Conservation (phyloP, 345 rosid species). For the Populus pruinosa region DNA sequence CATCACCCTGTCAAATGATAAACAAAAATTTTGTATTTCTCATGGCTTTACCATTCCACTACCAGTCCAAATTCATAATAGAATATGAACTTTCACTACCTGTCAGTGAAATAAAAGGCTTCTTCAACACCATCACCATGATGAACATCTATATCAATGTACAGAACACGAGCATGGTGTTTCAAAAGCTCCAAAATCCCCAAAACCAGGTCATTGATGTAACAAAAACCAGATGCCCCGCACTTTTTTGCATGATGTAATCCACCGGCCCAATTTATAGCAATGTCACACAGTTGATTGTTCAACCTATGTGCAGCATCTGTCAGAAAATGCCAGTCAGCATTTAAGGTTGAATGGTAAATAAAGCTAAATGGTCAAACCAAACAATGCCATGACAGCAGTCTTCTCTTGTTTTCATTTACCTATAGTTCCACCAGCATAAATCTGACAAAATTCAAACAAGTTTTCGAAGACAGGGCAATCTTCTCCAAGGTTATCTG, state of each 20-base stretch:
- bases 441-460: slow-evolving; percentile 96
- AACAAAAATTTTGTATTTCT: background rate
- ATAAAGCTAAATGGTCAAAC: background rate
- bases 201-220: slow-evolving; percentile 91
- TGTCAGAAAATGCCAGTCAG: slow-evolving; percentile 21
- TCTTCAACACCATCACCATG: slow-evolving; percentile 99
- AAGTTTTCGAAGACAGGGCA: slow-evolving; percentile 95
- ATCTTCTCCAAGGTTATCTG: slow-evolving; percentile 96
- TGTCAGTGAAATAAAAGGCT: slow-evolving; percentile 95
- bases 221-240: slow-evolving; percentile 97
- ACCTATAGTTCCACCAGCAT: slow-evolving; percentile 98
- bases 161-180: slow-evolving; percentile 82
- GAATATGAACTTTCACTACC: slow-evolving; percentile 37
- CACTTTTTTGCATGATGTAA: slow-evolving; percentile 98
- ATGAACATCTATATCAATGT: slow-evolving; percentile 96
- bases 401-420: slow-evolving; percentile 4
- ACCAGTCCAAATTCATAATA: slow-evolving; percentile 1
- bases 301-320: slow-evolving; percentile 95
- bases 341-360: slow-evolving; percentile 2
- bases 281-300: slow-evolving; percentile 89
- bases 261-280: slow-evolving; percentile 99
- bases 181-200: slow-evolving; percentile 93
- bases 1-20: slow-evolving; percentile 72
- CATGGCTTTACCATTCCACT: background rate
- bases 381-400: slow-evolving; percentile 4